Evolutionary conservation across 805 yeast genomes (phyloP), one percentile per base, ranked within the genome.

Genomic region (Saccharomycopsis babjevae): DNA sequence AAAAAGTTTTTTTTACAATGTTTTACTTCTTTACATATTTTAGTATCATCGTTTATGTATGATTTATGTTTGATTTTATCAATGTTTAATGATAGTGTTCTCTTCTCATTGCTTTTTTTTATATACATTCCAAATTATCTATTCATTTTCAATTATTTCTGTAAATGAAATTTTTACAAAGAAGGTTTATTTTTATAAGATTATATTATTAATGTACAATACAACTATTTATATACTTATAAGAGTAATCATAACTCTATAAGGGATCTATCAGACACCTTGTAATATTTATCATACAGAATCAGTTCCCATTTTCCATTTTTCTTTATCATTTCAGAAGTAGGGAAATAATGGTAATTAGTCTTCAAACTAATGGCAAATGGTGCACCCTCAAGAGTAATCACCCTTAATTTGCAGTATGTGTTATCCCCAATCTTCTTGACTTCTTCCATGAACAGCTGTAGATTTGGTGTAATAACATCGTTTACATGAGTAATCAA

Each of bases 381-480:
- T 22, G 97, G 96, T 28, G 89, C 84, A 64, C 87, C 86, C 67
- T 92, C 97, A 72, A 87, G 90, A 0, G 96, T 83, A 54, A 90
- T 92, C 43, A 88, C 74, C 64, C 96, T 82, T 64, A 92, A 74
- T 68, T 89, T 88, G 67, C 89, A 86, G 68, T 90, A 92, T 2
- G 92, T 83, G 65, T 84, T 82, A 68, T 91, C 96, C 5, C 89
- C 86, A 57, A 91, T 86, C 18, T 77, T 72, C 65, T 81, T 82
- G n/a, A 88, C 88, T 57, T 81, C 86, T 25, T 75, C 72, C 63
- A 88, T 74, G 67, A 92, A 91, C 3, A 84, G 77, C 34, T 83
- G 86, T 60, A 92, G 71, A 83, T 79, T 18, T 94, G 94, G 60
- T 22, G 58, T 54, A 2, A 28, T 38, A 36, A 60, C 58, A 25